Evolutionary conservation across 331 rosid genomes (phyloP), one percentile per base, ranked within the genome.

Genomic region (Rhamnella rubrinervis): DNA sequence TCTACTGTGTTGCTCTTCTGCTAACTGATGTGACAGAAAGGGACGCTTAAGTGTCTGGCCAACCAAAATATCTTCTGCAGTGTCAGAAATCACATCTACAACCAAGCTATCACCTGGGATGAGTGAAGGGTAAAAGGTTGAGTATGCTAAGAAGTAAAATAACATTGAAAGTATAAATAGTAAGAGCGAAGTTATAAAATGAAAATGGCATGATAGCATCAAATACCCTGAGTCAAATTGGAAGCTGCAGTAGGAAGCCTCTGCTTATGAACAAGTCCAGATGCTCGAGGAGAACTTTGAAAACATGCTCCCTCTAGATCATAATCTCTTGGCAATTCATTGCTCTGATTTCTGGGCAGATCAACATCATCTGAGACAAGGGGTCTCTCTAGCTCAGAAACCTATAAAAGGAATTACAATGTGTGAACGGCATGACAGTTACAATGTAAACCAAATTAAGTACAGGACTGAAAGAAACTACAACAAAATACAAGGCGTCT

Each of bases 291-390:
- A 5, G 93, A 86, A 78, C 44, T 83, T 18, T 78, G 88, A 44
- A 75, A 70, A 72, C 85, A 67, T 0, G 95, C 96, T 71, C 97
- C 99, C 84, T 91, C 97, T 57, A 86, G 90, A 86, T 95, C 93
- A 55, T 86, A 89, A 78, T 85, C 96, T 59, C 89, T 79, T 19
- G 79, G 89, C 68, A 86, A 75, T 77, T 86, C 96, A 69, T 61
- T 61, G 57, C 18, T 60, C 69, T 59, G 85, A 80, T 73, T 67
- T 60, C 31, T 75, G 50, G 70, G 67, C 8, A 8, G 72, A 77
- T 75, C 75, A 16, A 20, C 72, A 68, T 68, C 86, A 65, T 85
- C 89, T 3, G 68, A 73, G 55, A 91, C 90, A 65, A 95, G 92
- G 60, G 97, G 97, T 71, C 93, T 85, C 68, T 91, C 99, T 21